Base-by-base conservation (phyloP, 495 filamentous ascomycete genomes). In the Aspergillus baeticus region DNA sequence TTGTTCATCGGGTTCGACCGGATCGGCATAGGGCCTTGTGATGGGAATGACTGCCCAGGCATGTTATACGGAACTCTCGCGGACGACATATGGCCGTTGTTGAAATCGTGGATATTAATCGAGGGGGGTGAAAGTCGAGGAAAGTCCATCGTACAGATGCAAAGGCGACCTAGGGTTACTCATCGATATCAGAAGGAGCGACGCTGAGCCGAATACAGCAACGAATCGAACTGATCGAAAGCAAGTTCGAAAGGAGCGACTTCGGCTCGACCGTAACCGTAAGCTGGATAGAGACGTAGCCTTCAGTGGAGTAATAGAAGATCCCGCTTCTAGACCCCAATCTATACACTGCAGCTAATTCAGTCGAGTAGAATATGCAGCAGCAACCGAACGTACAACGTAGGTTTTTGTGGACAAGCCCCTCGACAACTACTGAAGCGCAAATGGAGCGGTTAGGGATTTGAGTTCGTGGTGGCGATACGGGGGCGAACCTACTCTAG, bases 1-100 rank as follows among this genome's bases (percentile, higher is more conserved):
- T 79, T 66, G 47, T 70, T 73, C 51, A 63, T 70, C 46, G 77
- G 57, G 73, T 75, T 57, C 64, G 79, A 66, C 45, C 68, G 71
- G 52, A 87, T 85, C n/a, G 82, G 70, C 80, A 87, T 77, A 39
- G 85, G 79, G 35, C 73, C 72, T 53, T 67, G 67, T 21, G 71
- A 68, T 51, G 74, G 65, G 58, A 68, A 76, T 13, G 72, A 63
- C 29, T 64, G 64, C 13, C 65, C 61, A 49, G 73, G 51, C 66
- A 73, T 71, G 34, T 59, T 63, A 55, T 63, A 59, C 37, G 62
- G 26, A 22, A 52, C 59, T 50, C 46, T 55, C 29, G 57, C 55
- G 35, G 63, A 55, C 29, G 61, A 51, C 35, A 33, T 55, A 33
- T 54, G 65, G 51, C 64, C 57, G 54, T 69, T 68, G 61, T 75